These are phyloP conservation scores for Tolypocladium paradoxum DNA, from an alignment of 2,329 filamentous ascomycete species.

Conservation along the genomic window DNA sequence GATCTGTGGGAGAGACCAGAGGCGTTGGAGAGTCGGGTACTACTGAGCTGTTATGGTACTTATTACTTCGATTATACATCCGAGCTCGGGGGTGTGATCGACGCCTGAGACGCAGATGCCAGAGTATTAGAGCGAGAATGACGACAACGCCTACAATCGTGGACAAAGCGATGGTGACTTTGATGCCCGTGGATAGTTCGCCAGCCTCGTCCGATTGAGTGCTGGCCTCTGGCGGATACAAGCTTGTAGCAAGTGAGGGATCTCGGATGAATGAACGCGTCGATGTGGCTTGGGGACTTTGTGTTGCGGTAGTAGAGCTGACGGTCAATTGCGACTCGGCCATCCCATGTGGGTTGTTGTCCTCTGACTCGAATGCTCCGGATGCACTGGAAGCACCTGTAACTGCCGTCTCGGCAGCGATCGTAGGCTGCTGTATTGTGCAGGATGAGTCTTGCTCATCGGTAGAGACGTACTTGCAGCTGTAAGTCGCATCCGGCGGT, in stretches of 20 bases:
- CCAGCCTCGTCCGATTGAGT: background rate
- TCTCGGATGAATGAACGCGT: constrained; percentile 7
- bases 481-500: constrained; percentile 8
- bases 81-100: background rate
- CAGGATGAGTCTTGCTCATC: background rate
- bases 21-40: constrained; percentile 26
- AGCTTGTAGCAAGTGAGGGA: constrained; percentile 8
- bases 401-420: background rate
- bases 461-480: constrained; percentile 7
- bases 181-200: constrained; percentile 26
- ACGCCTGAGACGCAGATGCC: constrained; percentile 21
- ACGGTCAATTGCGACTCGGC: background rate
- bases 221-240: constrained; percentile 1
- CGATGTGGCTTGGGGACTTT: background rate
- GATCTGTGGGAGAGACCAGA: constrained; percentile 27
- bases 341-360: background rate
- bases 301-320: background rate
- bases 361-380: background rate
- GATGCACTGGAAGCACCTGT: background rate
- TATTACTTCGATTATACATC: background rate
- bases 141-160: constrained; percentile 26
- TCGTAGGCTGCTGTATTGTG: background rate
- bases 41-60: background rate
- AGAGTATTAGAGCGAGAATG: constrained; percentile 22
- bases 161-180: constrained; percentile 33